phyloP scores from a whole-genome alignment of 192 early-diverging fungal species.

The Cetraspora pellucida region DNA sequence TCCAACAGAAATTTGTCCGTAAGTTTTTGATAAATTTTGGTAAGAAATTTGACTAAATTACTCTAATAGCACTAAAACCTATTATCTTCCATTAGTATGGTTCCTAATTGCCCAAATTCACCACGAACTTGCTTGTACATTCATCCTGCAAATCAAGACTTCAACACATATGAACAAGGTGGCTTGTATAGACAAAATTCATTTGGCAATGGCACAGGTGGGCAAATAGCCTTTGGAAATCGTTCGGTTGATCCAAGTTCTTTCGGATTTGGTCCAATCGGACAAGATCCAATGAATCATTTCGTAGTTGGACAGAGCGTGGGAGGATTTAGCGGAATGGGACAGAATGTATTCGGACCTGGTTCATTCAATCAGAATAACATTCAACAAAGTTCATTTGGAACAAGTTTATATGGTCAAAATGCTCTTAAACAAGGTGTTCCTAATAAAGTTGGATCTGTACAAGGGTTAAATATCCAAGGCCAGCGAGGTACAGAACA shows the following conservation, averaged over 20 bases:
- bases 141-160: constrained; percentile 38
- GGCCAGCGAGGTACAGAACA: not conserved
- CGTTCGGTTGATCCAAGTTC: not conserved
- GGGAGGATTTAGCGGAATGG: not conserved
- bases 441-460: not conserved
- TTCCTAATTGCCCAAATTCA: constrained; percentile 45
- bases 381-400: not conserved
- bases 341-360: not conserved
- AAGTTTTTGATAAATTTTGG: not conserved
- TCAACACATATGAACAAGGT: constrained; percentile 1
- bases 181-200: not conserved
- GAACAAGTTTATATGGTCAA: not conserved
- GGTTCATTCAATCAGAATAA: not conserved
- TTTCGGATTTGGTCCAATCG: constrained; percentile 3
- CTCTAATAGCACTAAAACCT: not conserved
- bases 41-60: not conserved
- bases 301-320: not conserved
- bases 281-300: constrained; percentile 5
- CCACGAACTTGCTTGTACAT: constrained; percentile 43
- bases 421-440: not conserved
- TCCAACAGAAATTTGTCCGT: constrained; percentile 42
- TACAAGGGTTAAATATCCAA: not conserved
- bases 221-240: constrained; percentile 2
- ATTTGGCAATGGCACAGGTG: constrained; percentile 6
- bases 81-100: constrained; percentile 17